Conservation (phyloP, 129 eudicot genomes). For the Rutidosis leptorrhynchoides region DNA sequence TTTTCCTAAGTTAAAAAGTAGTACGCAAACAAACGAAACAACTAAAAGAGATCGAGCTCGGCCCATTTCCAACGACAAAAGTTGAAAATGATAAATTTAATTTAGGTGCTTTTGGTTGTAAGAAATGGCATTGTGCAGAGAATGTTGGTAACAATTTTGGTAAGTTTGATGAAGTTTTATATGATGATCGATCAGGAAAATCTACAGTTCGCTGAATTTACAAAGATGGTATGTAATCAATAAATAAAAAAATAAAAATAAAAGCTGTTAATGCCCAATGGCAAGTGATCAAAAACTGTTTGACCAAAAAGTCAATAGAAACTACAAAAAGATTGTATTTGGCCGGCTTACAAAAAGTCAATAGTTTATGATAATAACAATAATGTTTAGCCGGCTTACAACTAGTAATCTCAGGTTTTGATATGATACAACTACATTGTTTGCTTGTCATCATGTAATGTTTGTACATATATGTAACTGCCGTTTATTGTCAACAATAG, state of each 20-base stretch:
- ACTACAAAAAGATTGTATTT: constrained; percentile 3
- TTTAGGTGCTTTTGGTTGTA: constrained; percentile 11
- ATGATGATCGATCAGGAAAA: constrained; percentile 18
- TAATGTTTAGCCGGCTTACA: background rate
- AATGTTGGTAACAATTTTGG: background rate
- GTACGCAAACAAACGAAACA: constrained; percentile 23
- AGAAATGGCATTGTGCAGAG: constrained; percentile 17
- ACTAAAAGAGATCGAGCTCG: constrained; percentile 22
- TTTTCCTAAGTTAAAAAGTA: constrained; percentile 33
- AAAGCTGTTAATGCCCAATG: constrained; percentile 40
- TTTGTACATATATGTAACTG: constrained; percentile 6
- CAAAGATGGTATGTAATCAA: constrained; percentile 37
- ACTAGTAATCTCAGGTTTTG: too few species aligned
- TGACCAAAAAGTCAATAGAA: constrained; percentile 7
- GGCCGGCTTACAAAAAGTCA: constrained; percentile 25
- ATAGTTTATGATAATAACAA: too few species aligned
- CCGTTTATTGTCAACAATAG: background rate
- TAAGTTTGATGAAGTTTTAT: constrained; percentile 25
- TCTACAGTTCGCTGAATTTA: constrained; percentile 49
- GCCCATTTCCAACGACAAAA: constrained; percentile 32
- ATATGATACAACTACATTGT: background rate
- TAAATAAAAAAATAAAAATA: constrained; percentile 20
- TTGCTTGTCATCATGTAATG: constrained; percentile 4
- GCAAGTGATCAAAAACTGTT: constrained; percentile 13
- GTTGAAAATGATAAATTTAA: background rate